Base-by-base conservation (phyloP, 768 basidiomycete species). In the Mycena albidolilacea region DNA sequence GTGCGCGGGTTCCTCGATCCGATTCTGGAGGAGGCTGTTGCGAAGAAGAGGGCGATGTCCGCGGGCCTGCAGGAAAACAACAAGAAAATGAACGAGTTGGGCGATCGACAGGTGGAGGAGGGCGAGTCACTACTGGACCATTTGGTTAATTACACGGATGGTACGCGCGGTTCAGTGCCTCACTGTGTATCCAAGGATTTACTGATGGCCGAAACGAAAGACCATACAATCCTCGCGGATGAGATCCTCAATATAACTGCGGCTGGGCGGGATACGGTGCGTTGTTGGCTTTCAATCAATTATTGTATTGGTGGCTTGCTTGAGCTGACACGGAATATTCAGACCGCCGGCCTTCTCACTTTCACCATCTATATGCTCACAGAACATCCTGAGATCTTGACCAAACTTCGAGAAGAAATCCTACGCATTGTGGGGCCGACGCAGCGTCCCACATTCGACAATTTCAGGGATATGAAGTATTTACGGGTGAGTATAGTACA, bases 391-490 rank as follows among this genome's bases (percentile, higher is more conserved):
- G 73, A 85, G 5, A 82, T 90, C 19, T 73, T 87, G 0, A 63
- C 74, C 6, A 82, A 84, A 8, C 85, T 92, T 12, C 86, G 89
- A 15, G 80, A 84, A 37, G 91, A 92, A 76, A 84, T 91, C 21
- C 67, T 87, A 5, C 78, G 80, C 11, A 80, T 82, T 14, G 83
- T 91, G 21, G 90, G 90, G 0, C 77, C 81, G 7, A 80, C 76
- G 3, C 78, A 83, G 12, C 72, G 84, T 3, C 90, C 90, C 0
- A 87, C 88, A 1, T 88, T 87, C 74, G 89, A 90, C 48, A 86
- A 89, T 59, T 84, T 91, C 72, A 82, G 87, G 44, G 84, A 86
- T 14, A 87, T 91, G 89, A 90, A 89, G 70, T 92, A 88, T 74
- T 79, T 91, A 70, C 79, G 89, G 48, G 90, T 77, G 86, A 84